Evolutionary conservation across 768 basidiomycete species (phyloP).

Genomic region (Termitomyces sp.): DNA sequence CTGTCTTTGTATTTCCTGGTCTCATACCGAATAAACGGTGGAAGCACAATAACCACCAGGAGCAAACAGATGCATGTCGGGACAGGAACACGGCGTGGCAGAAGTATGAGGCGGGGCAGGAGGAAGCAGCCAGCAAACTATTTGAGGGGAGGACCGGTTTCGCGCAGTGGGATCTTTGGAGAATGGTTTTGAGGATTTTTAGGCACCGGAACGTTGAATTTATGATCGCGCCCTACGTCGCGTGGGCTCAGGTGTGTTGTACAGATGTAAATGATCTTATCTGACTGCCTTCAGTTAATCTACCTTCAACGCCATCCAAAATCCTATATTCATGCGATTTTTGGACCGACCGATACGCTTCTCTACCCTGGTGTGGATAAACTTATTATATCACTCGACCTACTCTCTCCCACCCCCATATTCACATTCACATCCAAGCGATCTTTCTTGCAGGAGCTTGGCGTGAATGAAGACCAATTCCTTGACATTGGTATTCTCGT

Average conservation of each 20-base stretch:
- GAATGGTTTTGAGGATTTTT: constrained; percentile 88
- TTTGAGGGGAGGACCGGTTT: constrained; percentile 76
- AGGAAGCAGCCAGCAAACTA: constrained; percentile 81
- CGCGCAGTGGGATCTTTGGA: constrained; percentile 90
- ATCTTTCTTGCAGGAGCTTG: constrained; percentile 53
- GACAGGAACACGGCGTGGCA: constrained; percentile 87
- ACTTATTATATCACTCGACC: constrained; percentile 86
- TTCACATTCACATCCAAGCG: constrained; percentile 88
- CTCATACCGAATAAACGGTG: constrained; percentile 73
- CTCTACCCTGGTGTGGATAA: constrained; percentile 87
- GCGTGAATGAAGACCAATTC: constrained; percentile 84
- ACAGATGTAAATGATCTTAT: neutral
- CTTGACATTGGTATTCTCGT: constrained; percentile 91
- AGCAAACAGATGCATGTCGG: constrained; percentile 65
- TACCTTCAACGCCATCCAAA: constrained; percentile 94
- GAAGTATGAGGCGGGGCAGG: constrained; percentile 89
- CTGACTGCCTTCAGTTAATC: constrained; percentile 59
- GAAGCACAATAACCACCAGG: constrained; percentile 57
- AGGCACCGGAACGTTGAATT: constrained; percentile 95
- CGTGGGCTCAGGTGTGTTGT: constrained; percentile 86
- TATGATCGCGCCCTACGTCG: constrained; percentile 91
- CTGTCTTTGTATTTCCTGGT: constrained; percentile 97
- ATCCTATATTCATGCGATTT: constrained; percentile 92
- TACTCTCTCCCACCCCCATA: constrained; percentile 58
- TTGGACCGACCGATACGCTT: constrained; percentile 85